Base-by-base conservation (phyloP, 495 filamentous ascomycete genomes). In the Penicillium fimorum region DNA sequence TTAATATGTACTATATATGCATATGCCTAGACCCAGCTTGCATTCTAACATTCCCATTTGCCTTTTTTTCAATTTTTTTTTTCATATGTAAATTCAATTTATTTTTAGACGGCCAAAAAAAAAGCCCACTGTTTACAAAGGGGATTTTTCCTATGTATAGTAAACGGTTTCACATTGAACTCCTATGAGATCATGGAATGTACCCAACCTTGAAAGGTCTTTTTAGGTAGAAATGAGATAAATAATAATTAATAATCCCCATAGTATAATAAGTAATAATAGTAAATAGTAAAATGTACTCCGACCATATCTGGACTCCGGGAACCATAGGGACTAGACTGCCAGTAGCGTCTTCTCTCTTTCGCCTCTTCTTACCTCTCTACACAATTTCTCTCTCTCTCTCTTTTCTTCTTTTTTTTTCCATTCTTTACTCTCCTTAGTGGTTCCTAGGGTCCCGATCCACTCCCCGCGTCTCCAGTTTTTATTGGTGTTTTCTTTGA, bases 111-210 rank as follows among this genome's bases (percentile, higher is more conserved):
- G 6, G 32, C 32, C 11, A 27, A 9, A 25, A 38, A 25, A 25
- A 8, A n/a, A 24, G 22, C 25, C 45, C 15, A 12, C 29, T 32
- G 15, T 32, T 32, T 32, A 30, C 47, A 46, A 35, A 61, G 47
- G 17, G 30, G 18, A 29, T 13, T n/a, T 22, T 50, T 43, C 25
- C 62, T 65, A 67, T 62, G 57, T 44, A 60, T 68, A 68, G 65
- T 41, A 63, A 48, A 27, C 35, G 52, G 65, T 68, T 63, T 68
- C 65, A 68, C 62, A 55, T 58, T 50, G 41, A 30, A 10, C 32
- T 24, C 20, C 22, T 41, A 30, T 45, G 50, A 54, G 30, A 46
- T 45, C 42, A 53, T 51, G 35, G n/a, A n/a, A 33, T 27, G 30
- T 33, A 33, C 3, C 30, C 30, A 12, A 12, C 6, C 6, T 27